phyloP scores from a whole-genome alignment of 1,284 basidiomycete genomes.

The Sutorius eximius region DNA sequence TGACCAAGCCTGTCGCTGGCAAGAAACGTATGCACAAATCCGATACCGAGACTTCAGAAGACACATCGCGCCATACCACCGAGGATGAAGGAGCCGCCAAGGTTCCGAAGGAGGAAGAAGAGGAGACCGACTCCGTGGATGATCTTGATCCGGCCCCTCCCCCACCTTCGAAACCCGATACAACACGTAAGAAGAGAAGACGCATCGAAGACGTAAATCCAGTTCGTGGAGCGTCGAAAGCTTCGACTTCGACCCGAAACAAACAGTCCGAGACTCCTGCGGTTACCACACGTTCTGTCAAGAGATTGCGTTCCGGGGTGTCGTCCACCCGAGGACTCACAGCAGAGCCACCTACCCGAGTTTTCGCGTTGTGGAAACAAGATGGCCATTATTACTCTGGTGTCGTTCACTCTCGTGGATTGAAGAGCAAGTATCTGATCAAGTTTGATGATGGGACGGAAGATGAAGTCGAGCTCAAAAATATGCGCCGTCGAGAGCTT shows the following conservation, averaged over 20 bases:
- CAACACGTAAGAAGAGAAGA: conserved; percentile 55
- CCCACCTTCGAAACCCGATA: conserved; percentile 20
- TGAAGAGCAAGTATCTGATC: conserved; percentile 43
- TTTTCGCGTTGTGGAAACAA: conserved; percentile 66
- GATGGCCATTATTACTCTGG: conserved; percentile 66
- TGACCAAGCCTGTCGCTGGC: conserved; percentile 8
- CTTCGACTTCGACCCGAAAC: conserved; percentile 29
- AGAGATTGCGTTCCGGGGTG: conserved; percentile 32
- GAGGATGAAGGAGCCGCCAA: conserved; percentile 6
- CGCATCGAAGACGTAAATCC: conserved; percentile 35
- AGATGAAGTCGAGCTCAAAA: conserved; percentile 46
- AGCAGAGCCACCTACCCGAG: conserved; percentile 44
- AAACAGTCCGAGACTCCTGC: conserved; percentile 36
- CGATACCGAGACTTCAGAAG: conserved; percentile 30
- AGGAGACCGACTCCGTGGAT: conserved; percentile 47
- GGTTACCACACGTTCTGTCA: conserved; percentile 29
- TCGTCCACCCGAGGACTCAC: conserved; percentile 26
- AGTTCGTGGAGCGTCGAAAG: conserved; percentile 22
- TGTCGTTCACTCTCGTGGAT: conserved; percentile 41
- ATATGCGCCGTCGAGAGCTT: conserved; percentile 55
- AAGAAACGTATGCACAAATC: conserved; percentile 27
- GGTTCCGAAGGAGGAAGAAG: conserved; percentile 39
- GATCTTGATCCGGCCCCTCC: conserved; percentile 29
- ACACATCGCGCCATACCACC: conserved; percentile 1
- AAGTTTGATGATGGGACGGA: conserved; percentile 61